Evolutionary conservation across 1,139 yeast genomes (phyloP).

Genomic region (Tardiomyces digboiensis): DNA sequence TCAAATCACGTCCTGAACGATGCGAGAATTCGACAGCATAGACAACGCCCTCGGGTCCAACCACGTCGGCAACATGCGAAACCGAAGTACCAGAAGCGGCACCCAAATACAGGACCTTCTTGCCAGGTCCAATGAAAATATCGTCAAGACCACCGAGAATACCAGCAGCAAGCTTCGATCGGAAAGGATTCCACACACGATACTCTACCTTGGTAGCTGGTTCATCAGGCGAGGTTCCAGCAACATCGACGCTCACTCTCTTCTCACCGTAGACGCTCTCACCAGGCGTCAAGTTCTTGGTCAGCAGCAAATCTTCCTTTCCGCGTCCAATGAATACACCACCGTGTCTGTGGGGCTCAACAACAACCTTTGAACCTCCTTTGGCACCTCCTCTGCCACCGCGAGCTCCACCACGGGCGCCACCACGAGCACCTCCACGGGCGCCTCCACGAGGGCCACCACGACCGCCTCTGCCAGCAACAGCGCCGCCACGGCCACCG

Average conservation of each 20-base stretch:
- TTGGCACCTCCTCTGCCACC: conserved; percentile 64
- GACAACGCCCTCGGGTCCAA: conserved; percentile 98
- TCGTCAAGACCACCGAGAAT: conserved; percentile 99
- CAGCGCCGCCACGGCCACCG: conserved; percentile 21
- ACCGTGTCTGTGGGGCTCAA: conserved; percentile 98
- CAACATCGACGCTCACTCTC: conserved; percentile 89
- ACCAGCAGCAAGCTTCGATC: conserved; percentile 99
- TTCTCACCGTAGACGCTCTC: conserved; percentile 98
- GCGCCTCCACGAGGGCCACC: conserved; percentile 29
- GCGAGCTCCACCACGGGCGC: conserved; percentile 40
- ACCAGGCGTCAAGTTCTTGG: conserved; percentile 97
- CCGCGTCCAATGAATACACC: conserved; percentile 98
- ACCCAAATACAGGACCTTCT: conserved; percentile 95
- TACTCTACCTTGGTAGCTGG: conserved; percentile 88
- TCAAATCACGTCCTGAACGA: conserved; percentile 99
- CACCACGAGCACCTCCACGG: conserved; percentile 29
- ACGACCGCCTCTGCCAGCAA: conserved; percentile 24
- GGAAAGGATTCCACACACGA: conserved; percentile 99
- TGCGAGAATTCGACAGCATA: conserved; percentile 99
- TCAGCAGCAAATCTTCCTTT: conserved; percentile 95
- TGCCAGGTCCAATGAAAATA: conserved; percentile 95
- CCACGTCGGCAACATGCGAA: conserved; percentile 96
- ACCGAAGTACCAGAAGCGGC: conserved; percentile 99
- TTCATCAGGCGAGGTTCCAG: conserved; percentile 72
- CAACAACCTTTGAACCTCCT: conserved; percentile 93